Base-by-base conservation (phyloP, 352 stramenopile genomes). In the Phytophthora tentaculata region DNA sequence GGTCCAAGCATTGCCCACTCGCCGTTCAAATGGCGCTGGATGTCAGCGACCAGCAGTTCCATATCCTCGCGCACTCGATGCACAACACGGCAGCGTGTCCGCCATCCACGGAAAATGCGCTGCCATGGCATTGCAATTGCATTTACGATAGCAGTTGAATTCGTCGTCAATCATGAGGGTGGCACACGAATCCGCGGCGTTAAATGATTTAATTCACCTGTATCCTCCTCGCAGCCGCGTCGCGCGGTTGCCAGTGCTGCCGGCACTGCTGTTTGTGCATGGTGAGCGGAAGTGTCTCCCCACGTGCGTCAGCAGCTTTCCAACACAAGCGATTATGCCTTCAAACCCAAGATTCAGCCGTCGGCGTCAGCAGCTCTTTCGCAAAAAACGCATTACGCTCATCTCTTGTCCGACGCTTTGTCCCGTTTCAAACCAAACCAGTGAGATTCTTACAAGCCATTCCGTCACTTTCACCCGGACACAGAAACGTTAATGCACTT, bases 61-160 rank as follows among this genome's bases (percentile, higher is more conserved):
- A 89, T 47, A 56, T 89, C 72, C 17, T 67, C 43, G 12, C 80
- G 74, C 48, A 92, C 81, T 43, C 53, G 57, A 65, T 74, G 76
- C 32, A 92, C 79, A 26, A 90, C 58, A 41, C 80, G 74, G 32
- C 47, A 50, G 17, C 81, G 80, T 35, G 73, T 62, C 39, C 81
- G 72, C 78, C 81, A 92, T 51, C 81, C 84, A 12, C 84, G 84
- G 61, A 88, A 90, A 26, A 49, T 65, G 32, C 71, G 47, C 80
- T 91, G 50, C 13, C 32, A 22, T 50, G 57, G 64, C 43, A 47
- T 16, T 61, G 14, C 22, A 59, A n/a, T 17, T 39, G 53, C 44
- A 39, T 5, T 32, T 32, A 32, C 28, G 28, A 32, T 32, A 49
- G 5, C 49, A 66, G 45, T 58, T 49, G 19, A 47, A 54, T 45